phyloP scores from a whole-genome alignment of 495 filamentous ascomycete species.

The Chlorociboria aeruginascens region DNA sequence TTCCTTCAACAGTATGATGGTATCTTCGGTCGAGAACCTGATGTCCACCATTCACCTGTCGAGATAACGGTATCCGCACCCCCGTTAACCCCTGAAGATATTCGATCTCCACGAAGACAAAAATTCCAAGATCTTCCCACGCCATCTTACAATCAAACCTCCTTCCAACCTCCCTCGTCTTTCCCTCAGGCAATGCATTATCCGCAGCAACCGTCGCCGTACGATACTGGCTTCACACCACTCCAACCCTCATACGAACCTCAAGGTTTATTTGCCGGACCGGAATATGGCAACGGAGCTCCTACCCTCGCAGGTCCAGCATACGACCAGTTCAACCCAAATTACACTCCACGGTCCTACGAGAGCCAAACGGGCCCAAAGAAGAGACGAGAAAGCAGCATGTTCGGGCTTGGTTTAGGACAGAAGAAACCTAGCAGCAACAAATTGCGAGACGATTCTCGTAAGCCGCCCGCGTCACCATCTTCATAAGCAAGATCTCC shows the following conservation, averaged over 20 bases:
- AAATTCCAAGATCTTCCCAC: slow-evolving; percentile 62
- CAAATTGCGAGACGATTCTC: slow-evolving; percentile 12
- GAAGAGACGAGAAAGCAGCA: slow-evolving; percentile 46
- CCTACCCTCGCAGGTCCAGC: slow-evolving; percentile 29
- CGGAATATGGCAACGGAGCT: slow-evolving; percentile 24
- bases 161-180: slow-evolving; percentile 28
- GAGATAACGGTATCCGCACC: slow-evolving; percentile 34
- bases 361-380: slow-evolving; percentile 26
- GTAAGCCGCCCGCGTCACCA: slow-evolving; percentile 9
- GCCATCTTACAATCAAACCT: slow-evolving; percentile 49
- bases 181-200: slow-evolving; percentile 12
- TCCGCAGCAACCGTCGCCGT: slow-evolving; percentile 19
- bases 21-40: slow-evolving; percentile 66
- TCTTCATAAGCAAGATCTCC: not conserved
- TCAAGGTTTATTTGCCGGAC: slow-evolving; percentile 17
- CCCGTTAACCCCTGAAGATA: slow-evolving; percentile 42
- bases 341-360: slow-evolving; percentile 21
- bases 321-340: slow-evolving; percentile 18
- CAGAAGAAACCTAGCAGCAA: slow-evolving; percentile 12
- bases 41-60: slow-evolving; percentile 33
- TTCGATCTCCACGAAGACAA: slow-evolving; percentile 53
- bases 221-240: slow-evolving; percentile 51
- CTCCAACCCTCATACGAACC: slow-evolving; percentile 48
- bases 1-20: slow-evolving; percentile 82
- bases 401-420: slow-evolving; percentile 36